Conservation (phyloP, 768 basidiomycete species). For the Imleria badia region DNA sequence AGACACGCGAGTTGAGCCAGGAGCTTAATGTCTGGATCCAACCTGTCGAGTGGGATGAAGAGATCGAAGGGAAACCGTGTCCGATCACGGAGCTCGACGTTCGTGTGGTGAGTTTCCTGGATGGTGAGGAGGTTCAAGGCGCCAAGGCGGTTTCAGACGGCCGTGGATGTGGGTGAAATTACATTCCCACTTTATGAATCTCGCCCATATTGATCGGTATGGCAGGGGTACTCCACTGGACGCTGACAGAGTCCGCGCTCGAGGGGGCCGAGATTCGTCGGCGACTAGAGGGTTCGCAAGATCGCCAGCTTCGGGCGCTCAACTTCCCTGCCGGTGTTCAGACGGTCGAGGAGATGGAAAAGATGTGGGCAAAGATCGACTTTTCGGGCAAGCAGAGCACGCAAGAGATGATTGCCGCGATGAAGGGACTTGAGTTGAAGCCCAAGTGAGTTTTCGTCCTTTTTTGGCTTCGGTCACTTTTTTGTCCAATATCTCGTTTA, state of each 20-base stretch:
- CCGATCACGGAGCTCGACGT: conserved; percentile 64
- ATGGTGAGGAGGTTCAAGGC: conserved; percentile 37
- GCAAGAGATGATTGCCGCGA: conserved; percentile 2
- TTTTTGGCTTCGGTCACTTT: not conserved
- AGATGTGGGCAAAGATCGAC: conserved; percentile 31
- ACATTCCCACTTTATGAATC: no score
- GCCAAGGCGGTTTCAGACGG: conserved; percentile 33
- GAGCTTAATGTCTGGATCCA: conserved; percentile 67
- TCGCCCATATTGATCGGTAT: not conserved
- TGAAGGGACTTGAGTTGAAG: not conserved
- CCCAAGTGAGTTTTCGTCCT: not conserved
- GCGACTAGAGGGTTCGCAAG: conserved; percentile 34
- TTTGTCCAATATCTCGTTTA: not conserved
- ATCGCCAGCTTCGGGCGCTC: conserved; percentile 47
- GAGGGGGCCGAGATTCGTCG: conserved; percentile 36
- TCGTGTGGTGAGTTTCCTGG: conserved; percentile 44
- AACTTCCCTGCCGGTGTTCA: conserved; percentile 50
- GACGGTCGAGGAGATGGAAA: conserved; percentile 27
- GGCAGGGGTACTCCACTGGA: conserved; percentile 65
- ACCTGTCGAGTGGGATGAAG: conserved; percentile 49
- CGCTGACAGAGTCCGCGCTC: conserved; percentile 42
- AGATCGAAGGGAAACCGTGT: conserved; percentile 28
- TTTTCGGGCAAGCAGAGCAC: conserved; percentile 20
- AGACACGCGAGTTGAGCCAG: conserved; percentile 45
- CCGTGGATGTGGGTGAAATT: conserved; percentile 16